Evolutionary conservation across 495 filamentous ascomycete genomes (phyloP), one percentile per base, ranked within the genome.

Genomic region (Penicillium macrosclerotiorum): DNA sequence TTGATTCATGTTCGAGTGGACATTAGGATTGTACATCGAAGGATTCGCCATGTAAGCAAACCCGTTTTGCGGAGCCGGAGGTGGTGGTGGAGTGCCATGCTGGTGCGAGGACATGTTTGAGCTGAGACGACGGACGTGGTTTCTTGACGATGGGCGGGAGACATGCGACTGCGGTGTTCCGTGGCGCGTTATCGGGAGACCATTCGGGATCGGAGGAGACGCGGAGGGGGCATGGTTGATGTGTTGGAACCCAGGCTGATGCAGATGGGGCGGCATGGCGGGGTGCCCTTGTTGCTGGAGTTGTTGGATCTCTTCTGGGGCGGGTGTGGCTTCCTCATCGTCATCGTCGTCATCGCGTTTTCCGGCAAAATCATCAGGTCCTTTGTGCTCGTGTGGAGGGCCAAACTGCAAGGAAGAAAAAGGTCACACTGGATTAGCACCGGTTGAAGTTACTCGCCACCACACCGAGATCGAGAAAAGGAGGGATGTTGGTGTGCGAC

Each of bases 361-460:
- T 52, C 88, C 87, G 54, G 81, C 83, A 69, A 96, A 98, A 62
- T 98, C 93, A 37, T 81, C 80, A 14, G 92, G 93, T 1, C 92
- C 91, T 76, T 97, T 97, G 64, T 96, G 91, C 63, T 98, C 93
- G 65, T 94, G 93, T 20, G 93, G 83, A 35, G 79, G 83, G 37
- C 90, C 90, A 74, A 90, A 95, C 90, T 98, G 67, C 17, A 38
- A 25, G 18, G 19, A 11, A 12, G 17, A 20, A 14, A 18, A 23
- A n/a, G n/a, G n/a, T n/a, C n/a, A n/a, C n/a, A n/a, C n/a, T 36
- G 35, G 7, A 17, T 40, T 39, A 54, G 36, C 45, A 30, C n/a
- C n/a, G n/a, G n/a, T n/a, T n/a, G n/a, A n/a, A n/a, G n/a, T n/a
- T n/a, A n/a, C n/a, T n/a, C n/a, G n/a, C n/a, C n/a, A n/a, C n/a